Evolutionary conservation across 441 rosid genomes (phyloP).

Genomic region (Syzygium syzygioides): DNA sequence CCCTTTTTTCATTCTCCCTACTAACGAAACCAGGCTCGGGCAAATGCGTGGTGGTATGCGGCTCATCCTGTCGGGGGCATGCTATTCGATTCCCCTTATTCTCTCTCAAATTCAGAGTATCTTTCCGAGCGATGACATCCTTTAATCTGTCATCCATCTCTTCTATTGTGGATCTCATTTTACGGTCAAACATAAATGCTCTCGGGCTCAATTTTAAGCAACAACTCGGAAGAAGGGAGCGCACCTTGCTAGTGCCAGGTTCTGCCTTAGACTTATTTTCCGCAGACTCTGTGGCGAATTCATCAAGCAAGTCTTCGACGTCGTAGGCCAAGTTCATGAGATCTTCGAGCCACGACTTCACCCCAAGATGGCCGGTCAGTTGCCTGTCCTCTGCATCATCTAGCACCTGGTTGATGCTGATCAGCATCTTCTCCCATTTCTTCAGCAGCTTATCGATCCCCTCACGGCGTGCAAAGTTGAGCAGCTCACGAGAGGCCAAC

Average conservation of each 20-base stretch:
- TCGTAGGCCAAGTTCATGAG: not conserved
- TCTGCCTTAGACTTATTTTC: not conserved
- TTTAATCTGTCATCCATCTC: not conserved
- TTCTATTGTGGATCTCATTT: not conserved
- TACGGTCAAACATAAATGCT: accelerated
- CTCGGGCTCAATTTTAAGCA: not conserved
- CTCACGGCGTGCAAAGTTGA: not conserved
- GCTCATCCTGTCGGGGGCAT: accelerated
- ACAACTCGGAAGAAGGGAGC: not conserved
- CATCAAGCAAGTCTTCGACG: not conserved
- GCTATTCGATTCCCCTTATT: not conserved
- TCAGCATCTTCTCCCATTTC: not conserved
- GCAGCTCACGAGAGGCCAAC: not conserved
- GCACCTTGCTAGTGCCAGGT: not conserved
- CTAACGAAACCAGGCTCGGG: not conserved
- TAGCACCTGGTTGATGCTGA: accelerated
- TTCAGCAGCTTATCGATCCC: not conserved
- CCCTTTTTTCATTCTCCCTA: accelerated
- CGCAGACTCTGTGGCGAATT: not conserved
- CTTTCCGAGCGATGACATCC: accelerated
- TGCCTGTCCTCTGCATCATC: not conserved
- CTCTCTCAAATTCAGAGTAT: accelerated
- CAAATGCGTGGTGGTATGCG: accelerated
- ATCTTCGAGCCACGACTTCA: not conserved
- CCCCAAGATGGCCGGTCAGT: accelerated